Evolutionary conservation across 768 basidiomycete genomes (phyloP), one percentile per base, ranked within the genome.

Genomic region (Mycena galopus): DNA sequence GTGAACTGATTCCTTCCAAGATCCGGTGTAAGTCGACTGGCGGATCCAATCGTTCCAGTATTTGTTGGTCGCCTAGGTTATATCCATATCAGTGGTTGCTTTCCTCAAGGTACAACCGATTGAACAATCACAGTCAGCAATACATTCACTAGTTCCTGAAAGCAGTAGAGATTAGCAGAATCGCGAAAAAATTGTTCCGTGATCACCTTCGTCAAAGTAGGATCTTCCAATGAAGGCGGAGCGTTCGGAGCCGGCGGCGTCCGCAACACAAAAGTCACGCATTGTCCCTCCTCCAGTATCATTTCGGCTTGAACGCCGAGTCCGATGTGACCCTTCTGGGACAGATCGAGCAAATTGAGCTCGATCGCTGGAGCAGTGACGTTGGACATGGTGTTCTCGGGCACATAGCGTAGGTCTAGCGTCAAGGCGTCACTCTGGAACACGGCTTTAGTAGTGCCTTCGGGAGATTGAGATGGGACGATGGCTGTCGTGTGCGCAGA

Each of bases 1-100:
- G 78, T 96, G 91, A 7, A 99, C 96, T 2, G 94, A 92, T 80
- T 99, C 98, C 76, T 97, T 93, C 98, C 98, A 99, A 19, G 95
- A 90, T 0, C 97, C 98, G 17, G 88, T 88, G 81, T 99, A 99
- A 0, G 93, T 96, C 37, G 94, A 95, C 74, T 90, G 88, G n/a
- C 90, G 87, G 76, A 98, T 92, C 97, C 97, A 98, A 25, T 89
- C 84, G 72, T 91, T 91, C 96, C 96, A 98, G 80, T 94, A 98
- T 29, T 82, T 81, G 73, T 91, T 91, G 4, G 97, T 98, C 6
- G 90, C 88, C 89, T 84, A 16, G 33, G 35, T 17, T 35, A 62
- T 32, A n/a, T 39, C 33, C 21, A 3, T 7, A 19, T 59, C 27
- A 44, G 29, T 29, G 3, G 7, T 16, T 32, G 16, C 17, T 51